Conservation (phyloP, 805 yeast genomes). For the Suhomyces canberraensis region DNA sequence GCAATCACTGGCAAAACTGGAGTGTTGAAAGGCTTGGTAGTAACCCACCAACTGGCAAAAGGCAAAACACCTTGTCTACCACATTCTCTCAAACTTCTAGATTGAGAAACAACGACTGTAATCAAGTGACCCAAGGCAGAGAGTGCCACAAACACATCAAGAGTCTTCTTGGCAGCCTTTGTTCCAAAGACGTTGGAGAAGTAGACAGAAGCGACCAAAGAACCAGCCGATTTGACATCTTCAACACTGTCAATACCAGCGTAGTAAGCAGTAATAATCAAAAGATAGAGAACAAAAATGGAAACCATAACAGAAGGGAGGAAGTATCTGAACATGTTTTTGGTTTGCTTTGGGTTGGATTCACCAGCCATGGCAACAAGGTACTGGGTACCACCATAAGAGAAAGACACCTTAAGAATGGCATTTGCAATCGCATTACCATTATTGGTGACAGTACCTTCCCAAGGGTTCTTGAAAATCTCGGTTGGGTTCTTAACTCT, state of each 20-base stretch:
- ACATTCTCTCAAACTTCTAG: constrained; percentile 30
- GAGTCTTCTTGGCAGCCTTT: constrained; percentile 19
- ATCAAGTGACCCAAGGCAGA: constrained; percentile 31
- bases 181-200: constrained; percentile 31
- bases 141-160: constrained; percentile 26
- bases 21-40: constrained; percentile 30
- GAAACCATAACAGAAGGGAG: constrained; percentile 31
- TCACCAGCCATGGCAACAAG: constrained; percentile 37
- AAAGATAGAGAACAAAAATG: constrained; percentile 29
- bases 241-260: constrained; percentile 20
- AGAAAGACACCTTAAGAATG: constrained; percentile 42
- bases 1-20: constrained; percentile 24
- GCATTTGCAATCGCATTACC: constrained; percentile 43
- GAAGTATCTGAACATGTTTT: constrained; percentile 22
- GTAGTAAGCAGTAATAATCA: constrained; percentile 32
- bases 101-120: constrained; percentile 27
- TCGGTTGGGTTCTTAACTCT: constrained; percentile 28
- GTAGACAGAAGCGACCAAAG: constrained; percentile 26
- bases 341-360: constrained; percentile 22
- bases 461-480: constrained; percentile 36
- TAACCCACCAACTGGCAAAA: constrained; percentile 25
- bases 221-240: constrained; percentile 27
- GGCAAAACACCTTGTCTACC: constrained; percentile 35
- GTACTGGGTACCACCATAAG: constrained; percentile 41
- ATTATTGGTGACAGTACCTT: constrained; percentile 35